Evolutionary conservation across 495 filamentous ascomycete genomes (phyloP).

Genomic region (Penicillium bovifimosum): DNA sequence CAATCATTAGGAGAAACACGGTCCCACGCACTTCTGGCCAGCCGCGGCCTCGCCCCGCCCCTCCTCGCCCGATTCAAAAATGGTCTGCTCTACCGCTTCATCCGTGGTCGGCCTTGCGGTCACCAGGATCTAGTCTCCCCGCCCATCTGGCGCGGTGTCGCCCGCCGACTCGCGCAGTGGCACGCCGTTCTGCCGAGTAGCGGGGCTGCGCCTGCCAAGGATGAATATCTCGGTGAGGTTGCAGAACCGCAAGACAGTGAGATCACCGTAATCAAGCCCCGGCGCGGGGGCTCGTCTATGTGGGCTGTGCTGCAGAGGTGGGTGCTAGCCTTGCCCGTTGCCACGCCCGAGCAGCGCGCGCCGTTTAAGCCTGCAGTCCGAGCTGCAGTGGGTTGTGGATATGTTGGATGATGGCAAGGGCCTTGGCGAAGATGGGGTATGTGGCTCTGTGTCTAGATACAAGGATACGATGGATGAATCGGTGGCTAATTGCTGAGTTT

Average conservation of each 20-base stretch:
- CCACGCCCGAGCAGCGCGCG: constrained; percentile 62
- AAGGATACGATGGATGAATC: neutral
- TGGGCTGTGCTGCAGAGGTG: constrained; percentile 96
- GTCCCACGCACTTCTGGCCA: constrained; percentile 70
- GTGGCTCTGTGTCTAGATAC: constrained; percentile 23
- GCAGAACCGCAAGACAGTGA: constrained; percentile 18
- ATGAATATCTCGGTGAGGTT: constrained; percentile 23
- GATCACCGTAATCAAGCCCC: constrained; percentile 53
- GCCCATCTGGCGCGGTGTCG: constrained; percentile 74
- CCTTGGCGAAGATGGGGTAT: constrained; percentile 65
- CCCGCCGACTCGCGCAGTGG: constrained; percentile 82
- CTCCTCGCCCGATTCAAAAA: constrained; percentile 93
- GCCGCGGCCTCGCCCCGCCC: constrained; percentile 72
- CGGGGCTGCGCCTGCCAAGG: constrained; percentile 6
- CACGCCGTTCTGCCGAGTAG: constrained; percentile 64
- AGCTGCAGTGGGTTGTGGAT: constrained; percentile 62
- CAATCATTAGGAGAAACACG: constrained; percentile 56
- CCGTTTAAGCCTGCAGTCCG: constrained; percentile 62
- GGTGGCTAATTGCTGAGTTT: constrained; percentile 13
- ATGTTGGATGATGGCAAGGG: constrained; percentile 70
- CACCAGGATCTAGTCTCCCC: constrained; percentile 71
- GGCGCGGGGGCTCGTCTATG: constrained; percentile 66
- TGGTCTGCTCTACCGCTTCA: constrained; percentile 89
- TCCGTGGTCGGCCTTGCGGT: constrained; percentile 70
- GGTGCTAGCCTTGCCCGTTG: constrained; percentile 76